phyloP scores from a whole-genome alignment of 495 filamentous ascomycete genomes.

The Monascus purpureus region DNA sequence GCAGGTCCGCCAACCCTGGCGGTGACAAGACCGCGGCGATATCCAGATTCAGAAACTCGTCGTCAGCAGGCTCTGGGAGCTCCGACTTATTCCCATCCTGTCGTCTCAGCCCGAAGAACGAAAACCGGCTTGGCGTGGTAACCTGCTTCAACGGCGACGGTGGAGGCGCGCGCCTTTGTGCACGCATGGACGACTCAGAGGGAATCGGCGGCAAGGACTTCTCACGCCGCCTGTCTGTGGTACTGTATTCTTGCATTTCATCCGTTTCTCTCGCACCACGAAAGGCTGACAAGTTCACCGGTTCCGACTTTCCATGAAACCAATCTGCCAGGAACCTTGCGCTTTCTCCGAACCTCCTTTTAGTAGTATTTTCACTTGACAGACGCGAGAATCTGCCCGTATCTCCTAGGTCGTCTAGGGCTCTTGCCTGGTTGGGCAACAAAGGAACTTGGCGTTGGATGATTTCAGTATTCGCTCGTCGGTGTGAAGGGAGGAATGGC shows the following conservation, averaged over 20 bases:
- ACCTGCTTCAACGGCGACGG: constrained; percentile 19
- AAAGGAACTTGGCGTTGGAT: constrained; percentile 15
- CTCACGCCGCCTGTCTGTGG: too few relatives aligned
- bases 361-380: constrained; percentile 19
- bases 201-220: too few relatives aligned
- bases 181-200: constrained; percentile 8
- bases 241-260: too few relatives aligned
- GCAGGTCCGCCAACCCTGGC: constrained; percentile 31
- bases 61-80: constrained; percentile 28
- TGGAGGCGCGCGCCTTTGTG: constrained; percentile 23
- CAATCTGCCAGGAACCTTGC: constrained; percentile 31
- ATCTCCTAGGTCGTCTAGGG: background rate
- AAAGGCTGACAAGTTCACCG: constrained; percentile 25
- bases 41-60: constrained; percentile 53
- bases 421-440: constrained; percentile 5
- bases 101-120: constrained; percentile 24
- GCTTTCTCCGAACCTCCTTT: constrained; percentile 29
- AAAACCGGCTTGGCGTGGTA: constrained; percentile 20
- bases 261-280: constrained; percentile 7
- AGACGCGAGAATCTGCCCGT: constrained; percentile 6
- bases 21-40: constrained; percentile 51
- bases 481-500: constrained; percentile 18
- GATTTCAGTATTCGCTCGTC: constrained; percentile 30
- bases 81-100: constrained; percentile 12
- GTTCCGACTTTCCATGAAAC: constrained; percentile 39